Evolutionary conservation across 2,329 filamentous ascomycete genomes (phyloP), one percentile per base, ranked within the genome.

Genomic region (Aspergillus spinulosporus): DNA sequence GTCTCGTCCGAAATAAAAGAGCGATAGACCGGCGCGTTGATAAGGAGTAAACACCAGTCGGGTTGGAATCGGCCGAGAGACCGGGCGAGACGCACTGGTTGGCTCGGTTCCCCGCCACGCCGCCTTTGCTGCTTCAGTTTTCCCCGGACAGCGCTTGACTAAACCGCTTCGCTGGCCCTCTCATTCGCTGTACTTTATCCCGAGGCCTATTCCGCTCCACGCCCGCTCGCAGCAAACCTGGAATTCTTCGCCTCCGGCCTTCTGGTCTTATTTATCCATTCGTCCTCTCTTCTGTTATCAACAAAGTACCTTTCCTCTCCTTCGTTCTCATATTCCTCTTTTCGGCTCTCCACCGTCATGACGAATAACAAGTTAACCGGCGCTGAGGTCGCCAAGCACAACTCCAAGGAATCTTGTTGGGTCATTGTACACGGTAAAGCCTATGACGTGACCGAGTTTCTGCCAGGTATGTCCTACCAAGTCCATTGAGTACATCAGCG

Each of bases 391-490:
- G 84, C 85, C 54, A 79, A 91, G 78, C 93, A 97, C 80, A 88
- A 88, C 76, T 88, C 80, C 66, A 83, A 84, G 66, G 85, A 96
- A 65, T 93, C 90, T 49, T 96, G 92, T 77, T 96, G 92, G 92
- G 90, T 96, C 45, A 90, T 96, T 68, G 84, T 95, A 58, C 89
- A 95, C 75, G 89, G 90, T 58, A 89, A 89, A 75, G 90, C 87
- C 56, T 95, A 95, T 77, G 91, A 96, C 80, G 90, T 95, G 57
- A 95, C 91, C 3, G 89, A 92, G 43, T 94, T 94, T 72, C 76
- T 95, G n/a, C 88, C 89, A 52, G 87, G 87, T 86, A 72, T 26
- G 55, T 48, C 28, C 14, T 46, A n/a, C 9, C 32, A 4, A 15
- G n/a, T 31, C 12, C 29, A 39, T 42, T n/a, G 49, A 48, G 8